Base-by-base conservation (phyloP, 148 eudicot species). In the Limonium bicolor region DNA sequence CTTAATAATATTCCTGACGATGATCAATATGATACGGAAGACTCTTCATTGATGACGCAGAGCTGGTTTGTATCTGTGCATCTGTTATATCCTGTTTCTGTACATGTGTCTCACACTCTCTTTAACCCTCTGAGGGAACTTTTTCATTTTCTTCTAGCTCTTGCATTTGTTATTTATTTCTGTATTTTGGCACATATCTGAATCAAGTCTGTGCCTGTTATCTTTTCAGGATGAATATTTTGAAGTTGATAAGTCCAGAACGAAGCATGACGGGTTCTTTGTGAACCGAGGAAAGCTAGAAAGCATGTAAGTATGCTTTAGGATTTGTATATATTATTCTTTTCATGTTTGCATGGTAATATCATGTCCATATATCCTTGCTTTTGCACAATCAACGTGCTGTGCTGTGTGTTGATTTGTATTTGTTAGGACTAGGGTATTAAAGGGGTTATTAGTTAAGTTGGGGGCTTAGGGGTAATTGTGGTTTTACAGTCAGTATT, bases 21-120 rank as follows among this genome's bases (percentile, higher is more conserved):
- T 47, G 99, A 92, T 68, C 90, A 85, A 45, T 92, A 92, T 67
- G 99, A 92, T 64, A 85, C 99, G 2, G 99, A 85, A 35, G 99
- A 92, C 67, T 92, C 99, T n/a, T 92, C 55, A 92, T 92, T 52
- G 99, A 92, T 57, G 99, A 92, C 46, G 54, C 69, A 14, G 99
- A 92, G 62, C 68, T 92, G 94, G 99, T 92, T 46, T 48, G 93
- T 69, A 27, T 42, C 61, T 10, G 8, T 45, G 14, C 20, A 17
- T 37, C 8, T 37, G n/a, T 7, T 17, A 2, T 17, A 37, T 17
- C 7, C 41, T 37, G 41, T 9, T 37, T 37, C 41, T 37, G 3
- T 34, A 14, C 39, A 12, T 39, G 0, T 38, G 27, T 51, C 19
- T 19, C 27, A 26, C 25, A 20, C 1, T 50, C 20, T 24, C 21